Conservation (phyloP, 768 basidiomycete species). For the Cystofilobasidium ferigula region DNA sequence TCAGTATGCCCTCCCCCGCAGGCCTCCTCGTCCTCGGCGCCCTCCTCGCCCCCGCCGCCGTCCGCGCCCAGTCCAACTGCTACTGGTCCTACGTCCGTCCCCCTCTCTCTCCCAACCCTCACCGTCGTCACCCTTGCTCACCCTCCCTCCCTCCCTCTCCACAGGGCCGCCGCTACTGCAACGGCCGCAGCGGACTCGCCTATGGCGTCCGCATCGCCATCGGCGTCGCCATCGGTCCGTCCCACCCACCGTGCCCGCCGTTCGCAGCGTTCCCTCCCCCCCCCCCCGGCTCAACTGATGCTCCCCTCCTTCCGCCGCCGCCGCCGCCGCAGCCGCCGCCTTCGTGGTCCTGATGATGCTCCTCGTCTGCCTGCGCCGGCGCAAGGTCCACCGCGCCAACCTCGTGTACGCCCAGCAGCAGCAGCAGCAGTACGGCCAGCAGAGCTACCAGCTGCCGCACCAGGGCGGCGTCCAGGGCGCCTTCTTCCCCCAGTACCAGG, state of each 20-base stretch:
- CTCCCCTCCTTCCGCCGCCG: background rate
- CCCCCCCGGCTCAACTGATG: background rate
- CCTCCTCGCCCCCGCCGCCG: background rate
- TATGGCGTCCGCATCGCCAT: conserved; percentile 35
- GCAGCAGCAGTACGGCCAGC: conserved; percentile 4
- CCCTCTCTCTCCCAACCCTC: background rate
- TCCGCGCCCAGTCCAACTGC: background rate
- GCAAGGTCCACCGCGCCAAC: conserved; percentile 4
- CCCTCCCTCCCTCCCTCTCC: background rate
- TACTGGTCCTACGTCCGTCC: background rate
- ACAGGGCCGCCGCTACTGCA: conserved; percentile 28
- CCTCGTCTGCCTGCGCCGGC: background rate
- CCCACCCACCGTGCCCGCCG: conserved; percentile 3
- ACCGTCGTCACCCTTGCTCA: background rate
- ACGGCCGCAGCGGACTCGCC: conserved; percentile 29
- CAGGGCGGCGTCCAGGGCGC: background rate
- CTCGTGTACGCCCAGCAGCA: conserved; percentile 16
- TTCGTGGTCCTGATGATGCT: conserved; percentile 1
- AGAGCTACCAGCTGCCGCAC: background rate
- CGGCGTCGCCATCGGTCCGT: conserved; percentile 32
- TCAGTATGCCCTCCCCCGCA: too few relatives aligned
- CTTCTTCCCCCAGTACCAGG: background rate
- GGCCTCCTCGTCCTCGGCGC: background rate
- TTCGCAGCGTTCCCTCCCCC: background rate
- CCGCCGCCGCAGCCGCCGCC: conserved; percentile 1